Conservation (phyloP, 78 protist species). For the Diacronema lutheri region DNA sequence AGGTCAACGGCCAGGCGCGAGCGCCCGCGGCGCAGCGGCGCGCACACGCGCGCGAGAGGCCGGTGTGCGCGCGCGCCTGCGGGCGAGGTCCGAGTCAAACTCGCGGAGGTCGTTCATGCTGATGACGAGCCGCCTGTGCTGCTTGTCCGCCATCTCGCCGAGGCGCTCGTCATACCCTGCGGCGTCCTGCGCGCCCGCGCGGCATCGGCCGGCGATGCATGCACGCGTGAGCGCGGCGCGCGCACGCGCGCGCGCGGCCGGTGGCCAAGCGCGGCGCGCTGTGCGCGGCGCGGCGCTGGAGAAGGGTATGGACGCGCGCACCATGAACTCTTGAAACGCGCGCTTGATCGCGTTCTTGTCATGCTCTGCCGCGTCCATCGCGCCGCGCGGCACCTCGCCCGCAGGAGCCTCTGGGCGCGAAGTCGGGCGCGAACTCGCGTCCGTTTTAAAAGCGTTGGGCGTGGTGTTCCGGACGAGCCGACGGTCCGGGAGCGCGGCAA, state of each 20-base stretch:
- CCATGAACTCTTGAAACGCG: too few species aligned
- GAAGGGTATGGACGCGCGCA: too few species aligned
- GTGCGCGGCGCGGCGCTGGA: too few species aligned
- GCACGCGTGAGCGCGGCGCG: neutral
- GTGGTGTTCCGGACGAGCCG: too few species aligned
- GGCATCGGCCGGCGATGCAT: neutral
- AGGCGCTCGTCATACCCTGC: neutral
- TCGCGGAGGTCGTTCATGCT: conserved; percentile 44
- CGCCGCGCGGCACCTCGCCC: too few species aligned
- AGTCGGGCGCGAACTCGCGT: too few species aligned
- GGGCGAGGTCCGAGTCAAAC: neutral
- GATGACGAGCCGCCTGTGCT: conserved; percentile 34
- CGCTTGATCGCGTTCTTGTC: too few species aligned
- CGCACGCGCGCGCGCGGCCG: neutral
- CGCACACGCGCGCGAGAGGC: neutral
- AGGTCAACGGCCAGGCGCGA: neutral
- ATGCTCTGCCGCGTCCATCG: too few species aligned
- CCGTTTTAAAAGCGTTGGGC: too few species aligned
- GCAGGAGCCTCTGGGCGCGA: too few species aligned
- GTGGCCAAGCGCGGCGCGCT: neutral
- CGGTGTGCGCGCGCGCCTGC: neutral
- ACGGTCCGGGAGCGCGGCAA: too few species aligned
- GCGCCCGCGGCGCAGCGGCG: neutral
- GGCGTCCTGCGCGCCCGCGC: neutral
- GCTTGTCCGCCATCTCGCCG: neutral